A percentile compares a stretch with the other conserved stretches of the same genome.
Evolutionary conservation across 768 basidiomycete genomes (phyloP).

Genomic region (Rhodotorula taiwanensis): DNA sequence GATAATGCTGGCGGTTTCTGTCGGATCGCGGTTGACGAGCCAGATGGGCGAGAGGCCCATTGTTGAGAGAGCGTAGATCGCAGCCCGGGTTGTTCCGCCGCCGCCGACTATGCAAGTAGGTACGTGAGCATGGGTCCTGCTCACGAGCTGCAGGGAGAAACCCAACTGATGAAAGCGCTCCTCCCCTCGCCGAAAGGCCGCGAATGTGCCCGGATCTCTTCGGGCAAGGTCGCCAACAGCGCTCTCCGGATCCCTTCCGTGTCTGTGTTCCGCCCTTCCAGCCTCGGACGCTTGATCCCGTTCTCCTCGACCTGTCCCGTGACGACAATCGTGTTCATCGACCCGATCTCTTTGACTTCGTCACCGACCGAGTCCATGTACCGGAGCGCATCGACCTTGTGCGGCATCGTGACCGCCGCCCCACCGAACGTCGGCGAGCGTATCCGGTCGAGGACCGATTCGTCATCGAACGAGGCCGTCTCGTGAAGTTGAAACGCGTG

Average conservation of each 20-base stretch:
- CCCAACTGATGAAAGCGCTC: conserved; percentile 23
- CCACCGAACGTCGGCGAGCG: conserved; percentile 12
- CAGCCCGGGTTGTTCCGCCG: conserved; percentile 39
- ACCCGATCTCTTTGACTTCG: conserved; percentile 32
- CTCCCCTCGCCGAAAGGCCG: conserved; percentile 10
- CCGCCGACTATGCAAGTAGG: conserved; percentile 23
- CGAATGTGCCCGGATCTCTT: neutral
- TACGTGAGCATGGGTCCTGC: neutral
- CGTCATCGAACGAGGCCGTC: conserved; percentile 5
- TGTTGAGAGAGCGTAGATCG: conserved; percentile 34
- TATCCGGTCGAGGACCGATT: conserved; percentile 3
- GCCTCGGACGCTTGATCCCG: conserved; percentile 2
- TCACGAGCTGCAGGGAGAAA: no score
- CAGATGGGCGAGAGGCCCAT: conserved; percentile 32
- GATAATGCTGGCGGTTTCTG: conserved; percentile 23
- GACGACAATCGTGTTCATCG: conserved; percentile 39
- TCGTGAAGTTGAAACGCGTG: conserved; percentile 28
- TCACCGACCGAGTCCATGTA: conserved; percentile 32
- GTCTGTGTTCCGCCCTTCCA: conserved; percentile 39
- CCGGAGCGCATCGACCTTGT: conserved; percentile 35
- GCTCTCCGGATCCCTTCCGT: conserved; percentile 21
- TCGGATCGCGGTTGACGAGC: conserved; percentile 35
- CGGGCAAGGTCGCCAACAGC: conserved; percentile 8
- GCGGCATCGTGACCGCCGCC: conserved; percentile 38
- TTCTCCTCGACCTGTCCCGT: neutral